A percentile compares a stretch with the other conserved stretches of the same genome.
These are phyloP conservation scores for Trypanosoma conorhini DNA, from an alignment of 208 protist genomes.

Conservation along the genomic window DNA sequence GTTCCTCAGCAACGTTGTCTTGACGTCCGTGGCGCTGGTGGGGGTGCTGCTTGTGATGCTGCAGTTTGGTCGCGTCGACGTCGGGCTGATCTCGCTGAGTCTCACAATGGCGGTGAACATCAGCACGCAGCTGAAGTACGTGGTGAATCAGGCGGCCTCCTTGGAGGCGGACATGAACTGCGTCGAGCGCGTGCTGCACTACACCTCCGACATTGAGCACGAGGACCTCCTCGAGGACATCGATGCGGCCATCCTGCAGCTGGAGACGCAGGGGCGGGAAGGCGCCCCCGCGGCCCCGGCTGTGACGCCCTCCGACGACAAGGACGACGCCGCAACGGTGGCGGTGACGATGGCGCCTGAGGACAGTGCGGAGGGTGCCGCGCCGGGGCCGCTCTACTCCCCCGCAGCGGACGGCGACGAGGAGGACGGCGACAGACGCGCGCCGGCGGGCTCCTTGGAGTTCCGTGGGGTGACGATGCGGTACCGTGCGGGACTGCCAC, in stretches of 20 bases:
- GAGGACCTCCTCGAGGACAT: constrained; percentile 40
- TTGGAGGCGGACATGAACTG: constrained; percentile 87
- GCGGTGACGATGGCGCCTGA: not conserved
- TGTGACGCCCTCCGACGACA: not conserved
- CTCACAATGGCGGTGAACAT: constrained; percentile 65
- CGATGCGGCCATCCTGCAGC: constrained; percentile 10
- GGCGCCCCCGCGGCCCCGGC: not conserved
- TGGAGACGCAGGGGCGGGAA: constrained; percentile 5
- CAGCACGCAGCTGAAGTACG: constrained; percentile 53
- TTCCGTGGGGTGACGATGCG: constrained; percentile 71
- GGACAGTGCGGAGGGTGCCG: not conserved
- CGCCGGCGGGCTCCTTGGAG: constrained; percentile 32
- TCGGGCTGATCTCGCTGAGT: constrained; percentile 64
- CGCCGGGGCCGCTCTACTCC: not conserved
- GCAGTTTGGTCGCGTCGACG: constrained; percentile 15
- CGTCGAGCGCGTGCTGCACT: constrained; percentile 81
- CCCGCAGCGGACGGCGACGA: not conserved
- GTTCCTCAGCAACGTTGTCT: constrained; percentile 76
- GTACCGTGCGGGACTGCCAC: constrained; percentile 74
- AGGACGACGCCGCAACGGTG: not conserved
- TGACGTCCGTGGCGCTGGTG: constrained; percentile 45
- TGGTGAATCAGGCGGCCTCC: constrained; percentile 49
- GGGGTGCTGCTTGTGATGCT: constrained; percentile 48
- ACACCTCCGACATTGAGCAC: constrained; percentile 65
- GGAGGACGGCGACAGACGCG: not conserved